Evolutionary conservation across 2,329 filamentous ascomycete genomes (phyloP).

Genomic region (Penicillium oxalicum): DNA sequence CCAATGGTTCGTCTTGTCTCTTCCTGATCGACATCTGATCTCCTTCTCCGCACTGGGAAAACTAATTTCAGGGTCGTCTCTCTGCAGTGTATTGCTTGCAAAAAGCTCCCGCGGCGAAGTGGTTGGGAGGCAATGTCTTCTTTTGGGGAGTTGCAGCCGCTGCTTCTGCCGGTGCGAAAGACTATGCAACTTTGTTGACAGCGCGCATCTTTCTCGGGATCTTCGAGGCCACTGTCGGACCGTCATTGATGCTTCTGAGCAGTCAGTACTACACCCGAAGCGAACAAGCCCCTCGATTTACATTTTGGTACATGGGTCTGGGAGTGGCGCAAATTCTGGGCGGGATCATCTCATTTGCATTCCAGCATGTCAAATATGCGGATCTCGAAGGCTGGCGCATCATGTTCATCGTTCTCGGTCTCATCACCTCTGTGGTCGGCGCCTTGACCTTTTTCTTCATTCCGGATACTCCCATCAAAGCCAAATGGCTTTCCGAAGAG

Average conservation of each 20-base stretch:
- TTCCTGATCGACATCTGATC: neutral
- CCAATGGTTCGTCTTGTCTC: constrained; percentile 43
- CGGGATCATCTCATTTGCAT: constrained; percentile 46
- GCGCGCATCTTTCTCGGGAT: constrained; percentile 55
- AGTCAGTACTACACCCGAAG: constrained; percentile 54
- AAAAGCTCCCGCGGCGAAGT: constrained; percentile 32
- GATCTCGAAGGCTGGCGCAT: constrained; percentile 42
- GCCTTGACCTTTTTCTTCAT: constrained; percentile 39
- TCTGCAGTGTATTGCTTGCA: constrained; percentile 19
- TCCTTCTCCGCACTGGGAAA: neutral
- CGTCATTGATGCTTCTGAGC: constrained; percentile 56
- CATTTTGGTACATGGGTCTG: constrained; percentile 57
- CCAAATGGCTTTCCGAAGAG: constrained; percentile 27
- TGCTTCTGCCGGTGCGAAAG: constrained; percentile 47
- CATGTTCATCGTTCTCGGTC: constrained; percentile 48
- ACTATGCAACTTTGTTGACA: constrained; percentile 50
- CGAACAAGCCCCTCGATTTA: constrained; percentile 55
- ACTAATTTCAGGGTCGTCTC: neutral
- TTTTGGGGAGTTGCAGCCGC: constrained; percentile 43
- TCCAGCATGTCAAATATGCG: constrained; percentile 45
- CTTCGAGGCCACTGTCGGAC: constrained; percentile 56
- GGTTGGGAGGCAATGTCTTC: constrained; percentile 53
- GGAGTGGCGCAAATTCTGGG: constrained; percentile 48
- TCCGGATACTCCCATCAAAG: constrained; percentile 47
- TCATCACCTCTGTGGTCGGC: constrained; percentile 44